Percentiles rank a stretch among this genome's conserved stretches.
Conservation (phyloP, 371 early-diverging fungal genomes). For the Coemansia sp. region DNA sequence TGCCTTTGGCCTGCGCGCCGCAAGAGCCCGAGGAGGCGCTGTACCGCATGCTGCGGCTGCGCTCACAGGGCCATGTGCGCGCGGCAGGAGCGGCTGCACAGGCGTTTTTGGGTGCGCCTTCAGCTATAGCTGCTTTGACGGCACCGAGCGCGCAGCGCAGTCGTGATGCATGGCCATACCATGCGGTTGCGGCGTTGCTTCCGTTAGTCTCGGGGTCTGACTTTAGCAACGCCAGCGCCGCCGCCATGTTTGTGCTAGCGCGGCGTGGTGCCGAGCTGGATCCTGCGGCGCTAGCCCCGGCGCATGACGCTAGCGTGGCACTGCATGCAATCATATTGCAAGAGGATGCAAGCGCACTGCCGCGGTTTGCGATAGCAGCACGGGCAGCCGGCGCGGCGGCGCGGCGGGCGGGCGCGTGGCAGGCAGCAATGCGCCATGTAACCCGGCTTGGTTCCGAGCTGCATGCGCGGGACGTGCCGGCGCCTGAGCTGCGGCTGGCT, state of each 20-base stretch:
- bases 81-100: slow-evolving; percentile 19
- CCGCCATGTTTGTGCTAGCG: slow-evolving; percentile 21
- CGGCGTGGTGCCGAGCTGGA: slow-evolving; percentile 7
- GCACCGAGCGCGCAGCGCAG: slow-evolving; percentile 1
- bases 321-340: slow-evolving; percentile 40
- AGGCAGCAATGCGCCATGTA: slow-evolving; percentile 38
- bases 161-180: slow-evolving; percentile 27
- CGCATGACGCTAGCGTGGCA: slow-evolving; percentile 27
- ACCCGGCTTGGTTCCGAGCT: slow-evolving; percentile 25
- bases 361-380: slow-evolving; percentile 31
- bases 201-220: slow-evolving; percentile 23
- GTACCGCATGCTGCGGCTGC: slow-evolving; percentile 35
- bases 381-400: slow-evolving; percentile 29
- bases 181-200: slow-evolving; percentile 23
- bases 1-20: slow-evolving; percentile 11
- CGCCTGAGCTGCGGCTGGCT: slow-evolving; percentile 33
- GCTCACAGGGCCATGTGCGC: slow-evolving; percentile 16
- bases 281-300: slow-evolving; percentile 14
- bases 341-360: slow-evolving; percentile 12
- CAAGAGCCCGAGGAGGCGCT: slow-evolving; percentile 26
- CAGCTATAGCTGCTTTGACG: slow-evolving; percentile 23
- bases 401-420: slow-evolving; percentile 38
- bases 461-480: slow-evolving; percentile 8
- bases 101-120: slow-evolving; percentile 18
- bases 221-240: slow-evolving; percentile 22